Conservation (phyloP, 495 filamentous ascomycete genomes). For the Neurospora sublineolata region DNA sequence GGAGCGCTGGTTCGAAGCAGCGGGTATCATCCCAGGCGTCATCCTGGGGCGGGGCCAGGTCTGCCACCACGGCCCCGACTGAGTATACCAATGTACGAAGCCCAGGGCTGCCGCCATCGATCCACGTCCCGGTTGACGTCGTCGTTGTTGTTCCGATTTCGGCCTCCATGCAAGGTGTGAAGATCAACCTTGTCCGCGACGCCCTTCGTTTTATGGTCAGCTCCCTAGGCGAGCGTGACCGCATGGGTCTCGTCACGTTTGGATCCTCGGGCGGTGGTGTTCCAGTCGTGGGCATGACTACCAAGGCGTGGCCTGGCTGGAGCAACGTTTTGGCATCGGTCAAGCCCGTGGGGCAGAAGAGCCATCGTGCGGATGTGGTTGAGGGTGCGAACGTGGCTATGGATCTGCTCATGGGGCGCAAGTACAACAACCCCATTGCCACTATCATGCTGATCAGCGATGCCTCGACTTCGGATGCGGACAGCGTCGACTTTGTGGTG, state of each 20-base stretch:
- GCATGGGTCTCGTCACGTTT: conserved; percentile 97
- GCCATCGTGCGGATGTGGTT: conserved; percentile 89
- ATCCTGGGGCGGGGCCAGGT: conserved; percentile 73
- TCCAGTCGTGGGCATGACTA: conserved; percentile 94
- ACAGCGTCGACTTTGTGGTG: conserved; percentile 96
- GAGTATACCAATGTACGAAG: conserved; percentile 61
- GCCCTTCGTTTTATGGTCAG: conserved; percentile 85
- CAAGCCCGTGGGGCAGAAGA: conserved; percentile 91
- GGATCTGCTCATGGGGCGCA: conserved; percentile 97
- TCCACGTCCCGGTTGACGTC: conserved; percentile 90
- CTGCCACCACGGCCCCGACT: conserved; percentile 64
- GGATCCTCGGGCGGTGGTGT: conserved; percentile 90
- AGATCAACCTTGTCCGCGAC: conserved; percentile 92
- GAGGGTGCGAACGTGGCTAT: conserved; percentile 98
- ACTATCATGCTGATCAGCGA: conserved; percentile 97
- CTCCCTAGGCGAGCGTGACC: conserved; percentile 83
- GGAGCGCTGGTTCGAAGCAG: conserved; percentile 46
- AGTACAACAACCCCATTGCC: conserved; percentile 89
- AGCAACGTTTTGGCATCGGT: conserved; percentile 76
- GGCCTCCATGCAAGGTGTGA: conserved; percentile 97
- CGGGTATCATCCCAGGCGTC: conserved; percentile 79
- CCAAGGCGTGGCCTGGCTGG: conserved; percentile 90
- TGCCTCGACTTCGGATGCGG: conserved; percentile 90
- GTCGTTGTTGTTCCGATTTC: conserved; percentile 96
- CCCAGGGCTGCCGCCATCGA: conserved; percentile 39